Evolutionary conservation across 106 monocot species (phyloP), one percentile per base, ranked within the genome.

Genomic region (Allium cepa): DNA sequence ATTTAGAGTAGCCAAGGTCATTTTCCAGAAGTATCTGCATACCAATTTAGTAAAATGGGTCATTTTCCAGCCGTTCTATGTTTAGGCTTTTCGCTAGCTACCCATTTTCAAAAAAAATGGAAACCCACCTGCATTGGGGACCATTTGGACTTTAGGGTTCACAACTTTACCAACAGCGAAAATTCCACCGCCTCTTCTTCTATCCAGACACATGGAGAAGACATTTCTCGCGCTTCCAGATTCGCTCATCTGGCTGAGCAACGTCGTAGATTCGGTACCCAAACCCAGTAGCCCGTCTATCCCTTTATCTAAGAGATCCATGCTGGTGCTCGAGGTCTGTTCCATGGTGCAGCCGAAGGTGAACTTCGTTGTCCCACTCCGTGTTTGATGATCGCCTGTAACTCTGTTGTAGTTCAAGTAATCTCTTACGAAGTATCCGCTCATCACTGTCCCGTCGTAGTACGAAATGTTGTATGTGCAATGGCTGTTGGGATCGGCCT

Each of bases 211-310:
- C 73, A 90, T 90, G 22, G 94, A 69, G 80, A 94, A 94, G 14
- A 81, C 76, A 62, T 94, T 90, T 63, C 63, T 87, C 62, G 85
- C 83, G 79, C 87, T 85, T 63, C 94, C 85, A 15, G 73, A 18
- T 57, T 84, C 60, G 70, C 87, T 87, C 27, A 94, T 66, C 57
- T 94, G 94, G 14, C 87, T 85, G 57, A 94, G 47, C 68, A 94
- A 77, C 14, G 94, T 90, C 14, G 84, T 70, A 77, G 90, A 90
- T 28, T 87, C 69, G 60, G 90, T 87, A 7, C 94, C 94, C 70
- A 94, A 94, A 57, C 94, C 94, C 56, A 94, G 69, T 61, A 94
- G 87, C 57, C 94, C 94, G 72, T 94, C 90, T 62, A 94, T 73
- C n/a, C 86, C 94, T 67, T 76, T 76, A 62, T 63, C 64, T 46